Evolutionary conservation across 768 basidiomycete species (phyloP).

Genomic region (Tricholoma furcatifolium): DNA sequence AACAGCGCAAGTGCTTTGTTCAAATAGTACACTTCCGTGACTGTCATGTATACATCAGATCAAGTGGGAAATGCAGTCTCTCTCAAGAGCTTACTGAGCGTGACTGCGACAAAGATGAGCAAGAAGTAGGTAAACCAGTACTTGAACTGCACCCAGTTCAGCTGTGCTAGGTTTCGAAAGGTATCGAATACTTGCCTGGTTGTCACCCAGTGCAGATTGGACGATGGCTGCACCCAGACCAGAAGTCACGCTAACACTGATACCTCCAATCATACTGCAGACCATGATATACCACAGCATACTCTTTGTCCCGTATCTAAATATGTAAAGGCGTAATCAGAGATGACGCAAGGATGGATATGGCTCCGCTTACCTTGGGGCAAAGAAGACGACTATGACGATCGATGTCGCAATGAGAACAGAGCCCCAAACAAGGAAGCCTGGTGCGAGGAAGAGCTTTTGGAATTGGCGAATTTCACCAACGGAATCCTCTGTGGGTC

Average conservation of each 20-base stretch:
- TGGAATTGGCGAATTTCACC: slow-evolving; percentile 73
- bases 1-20: slow-evolving; percentile 95
- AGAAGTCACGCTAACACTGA: slow-evolving; percentile 91
- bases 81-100: slow-evolving; percentile 56
- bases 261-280: slow-evolving; percentile 96
- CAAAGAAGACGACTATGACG: slow-evolving; percentile 79
- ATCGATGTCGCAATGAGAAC: slow-evolving; percentile 64
- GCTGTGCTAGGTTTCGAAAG: background rate
- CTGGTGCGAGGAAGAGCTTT: slow-evolving; percentile 75
- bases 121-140: slow-evolving; percentile 92
- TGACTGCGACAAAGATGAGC: slow-evolving; percentile 77
- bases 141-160: slow-evolving; percentile 61
- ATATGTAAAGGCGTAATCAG: background rate
- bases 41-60: slow-evolving; percentile 29
- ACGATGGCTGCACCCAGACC: slow-evolving; percentile 93
- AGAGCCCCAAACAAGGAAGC: slow-evolving; percentile 74
- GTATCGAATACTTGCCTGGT: slow-evolving; percentile 53
- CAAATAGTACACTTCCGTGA: slow-evolving; percentile 92
- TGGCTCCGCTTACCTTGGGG: slow-evolving; percentile 55
- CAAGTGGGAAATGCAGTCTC: slow-evolving; percentile 10
- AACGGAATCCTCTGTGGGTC: slow-evolving; percentile 68
- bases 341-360: slow-evolving; percentile 6
- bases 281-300: slow-evolving; percentile 97
- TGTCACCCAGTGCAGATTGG: slow-evolving; percentile 69
- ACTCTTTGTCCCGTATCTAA: slow-evolving; percentile 80